These are phyloP conservation scores for Phytopythium helicoides DNA, from an alignment of 352 stramenopile species.

Conservation along the genomic window DNA sequence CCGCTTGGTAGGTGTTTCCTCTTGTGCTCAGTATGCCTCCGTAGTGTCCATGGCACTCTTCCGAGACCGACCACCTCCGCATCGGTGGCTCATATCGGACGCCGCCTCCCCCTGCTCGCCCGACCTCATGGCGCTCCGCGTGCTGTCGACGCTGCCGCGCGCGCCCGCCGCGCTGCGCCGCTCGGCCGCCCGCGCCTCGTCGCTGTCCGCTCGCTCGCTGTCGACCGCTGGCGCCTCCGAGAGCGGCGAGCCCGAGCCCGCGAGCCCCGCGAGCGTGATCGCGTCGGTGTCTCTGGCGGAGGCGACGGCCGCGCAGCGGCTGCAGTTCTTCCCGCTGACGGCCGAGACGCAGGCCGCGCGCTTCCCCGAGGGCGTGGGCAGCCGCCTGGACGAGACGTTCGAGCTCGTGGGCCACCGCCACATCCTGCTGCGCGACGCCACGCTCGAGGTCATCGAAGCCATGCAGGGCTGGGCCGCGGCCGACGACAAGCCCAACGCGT, in stretches of 20 bases:
- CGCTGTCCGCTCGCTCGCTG: conserved; percentile 22
- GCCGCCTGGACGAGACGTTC: conserved; percentile 76
- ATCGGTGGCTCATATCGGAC: too few species aligned
- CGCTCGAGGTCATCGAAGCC: conserved; percentile 63
- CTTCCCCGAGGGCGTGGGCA: conserved; percentile 68
- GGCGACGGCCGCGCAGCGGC: conserved; percentile 53
- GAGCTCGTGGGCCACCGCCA: conserved; percentile 81
- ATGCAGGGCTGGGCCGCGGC: conserved; percentile 62
- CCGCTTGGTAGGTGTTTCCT: too few species aligned
- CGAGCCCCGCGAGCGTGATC: conserved; percentile 40
- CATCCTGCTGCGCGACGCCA: conserved; percentile 82
- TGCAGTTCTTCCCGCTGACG: conserved; percentile 80
- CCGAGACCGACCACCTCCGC: too few species aligned
- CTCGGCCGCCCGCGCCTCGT: conserved; percentile 16
- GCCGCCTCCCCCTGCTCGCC: too few species aligned
- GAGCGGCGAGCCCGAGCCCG: conserved; percentile 6
- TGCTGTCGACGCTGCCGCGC: conserved; percentile 36
- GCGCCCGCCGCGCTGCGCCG: conserved; percentile 21
- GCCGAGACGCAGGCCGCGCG: conserved; percentile 77
- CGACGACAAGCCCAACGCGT: conserved; percentile 43
- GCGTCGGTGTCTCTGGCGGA: conserved; percentile 42
- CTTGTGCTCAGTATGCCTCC: too few species aligned
- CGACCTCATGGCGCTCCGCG: conserved; percentile 43
- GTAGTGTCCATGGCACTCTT: too few species aligned
- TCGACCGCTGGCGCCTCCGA: conserved; percentile 17